Base-by-base conservation (phyloP, 202 grass and related monocot genomes). In the Elaeis oleifera region DNA sequence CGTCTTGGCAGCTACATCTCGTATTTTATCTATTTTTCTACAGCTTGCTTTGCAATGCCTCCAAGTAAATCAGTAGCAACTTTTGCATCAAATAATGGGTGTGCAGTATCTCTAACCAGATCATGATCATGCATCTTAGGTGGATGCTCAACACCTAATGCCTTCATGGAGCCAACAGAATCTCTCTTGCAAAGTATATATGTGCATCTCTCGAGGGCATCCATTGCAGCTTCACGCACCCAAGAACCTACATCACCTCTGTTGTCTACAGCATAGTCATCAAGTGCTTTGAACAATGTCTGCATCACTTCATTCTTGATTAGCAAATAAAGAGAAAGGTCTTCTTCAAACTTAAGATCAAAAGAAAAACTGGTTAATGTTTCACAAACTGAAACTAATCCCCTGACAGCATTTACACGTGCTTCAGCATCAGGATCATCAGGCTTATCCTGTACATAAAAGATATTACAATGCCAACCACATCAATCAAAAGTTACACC, bases 161-260 rank as follows among this genome's bases (percentile, higher is more conserved):
- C 11, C 61, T 53, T 73, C 61, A 18, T 62, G 29, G 56, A 61
- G 44, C 39, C 69, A 86, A 61, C 24, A 67, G 48, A 62, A 24
- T 89, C 79, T 74, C 81, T 81, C 82, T 76, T 92, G 78, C 84
- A 91, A 31, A 91, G 81, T 49, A 96, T 84, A 25, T 74, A 79
- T 1, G 64, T 81, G 76, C 84, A 90, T 60, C 84, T 68, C 65
- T 79, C 81, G 49, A 96, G 79, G 26, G 92, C 92, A 88, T 83
- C 81, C 92, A 96, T 96, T 70, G 92, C 84, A 65, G 87, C 92
- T 83, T 96, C 87, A 60, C 87, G 92, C 28, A 96, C 84, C 92
- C 87, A 96, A 72, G 84, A 96, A 67, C 92, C 92, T 23, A 96
- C 87, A 62, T 96, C 92, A 78, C 87, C 91, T 91, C 92, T 85